These are phyloP conservation scores for Glycine soja DNA, from an alignment of 306 rosid species.

Conservation along the genomic window DNA sequence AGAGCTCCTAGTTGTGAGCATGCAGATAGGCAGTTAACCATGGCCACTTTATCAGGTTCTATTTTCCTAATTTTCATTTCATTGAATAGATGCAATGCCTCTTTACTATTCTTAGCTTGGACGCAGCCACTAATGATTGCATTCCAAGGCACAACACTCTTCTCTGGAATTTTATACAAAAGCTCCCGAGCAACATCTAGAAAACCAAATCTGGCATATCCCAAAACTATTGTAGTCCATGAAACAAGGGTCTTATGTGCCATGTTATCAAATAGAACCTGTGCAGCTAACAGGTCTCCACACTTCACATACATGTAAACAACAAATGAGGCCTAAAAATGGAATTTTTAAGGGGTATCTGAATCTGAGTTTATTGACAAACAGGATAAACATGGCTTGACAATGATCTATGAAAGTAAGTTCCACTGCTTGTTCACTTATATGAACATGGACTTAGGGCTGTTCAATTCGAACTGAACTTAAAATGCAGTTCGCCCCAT, in stretches of 20 bases:
- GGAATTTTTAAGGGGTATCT: conserved; percentile 32
- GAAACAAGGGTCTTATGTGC: conserved; percentile 69
- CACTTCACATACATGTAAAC: conserved; percentile 70
- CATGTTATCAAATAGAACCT: conserved; percentile 61
- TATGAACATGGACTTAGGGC: too few relatives aligned
- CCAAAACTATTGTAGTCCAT: conserved; percentile 80
- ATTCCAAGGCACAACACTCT: conserved; percentile 81
- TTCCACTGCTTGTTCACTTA: too few relatives aligned
- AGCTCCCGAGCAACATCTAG: conserved; percentile 63
- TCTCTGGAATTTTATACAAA: conserved; percentile 73
- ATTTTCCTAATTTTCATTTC: conserved; percentile 75
- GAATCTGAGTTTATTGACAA: conserved; percentile 41
- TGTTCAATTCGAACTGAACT: too few relatives aligned
- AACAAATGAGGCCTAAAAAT: conserved; percentile 17
- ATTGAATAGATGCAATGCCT: conserved; percentile 78
- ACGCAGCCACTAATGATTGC: conserved; percentile 83
- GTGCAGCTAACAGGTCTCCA: conserved; percentile 64
- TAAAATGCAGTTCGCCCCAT: too few relatives aligned
- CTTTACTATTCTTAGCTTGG: conserved; percentile 73
- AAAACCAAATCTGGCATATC: conserved; percentile 77
- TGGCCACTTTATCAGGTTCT: conserved; percentile 73
- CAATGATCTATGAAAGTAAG: neutral
- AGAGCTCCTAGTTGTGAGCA: conserved; percentile 89
- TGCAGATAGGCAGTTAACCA: conserved; percentile 75
- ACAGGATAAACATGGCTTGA: conserved; percentile 46